These are phyloP conservation scores for Ormosia emarginata DNA, from an alignment of 306 rosid species.

Conservation along the genomic window DNA sequence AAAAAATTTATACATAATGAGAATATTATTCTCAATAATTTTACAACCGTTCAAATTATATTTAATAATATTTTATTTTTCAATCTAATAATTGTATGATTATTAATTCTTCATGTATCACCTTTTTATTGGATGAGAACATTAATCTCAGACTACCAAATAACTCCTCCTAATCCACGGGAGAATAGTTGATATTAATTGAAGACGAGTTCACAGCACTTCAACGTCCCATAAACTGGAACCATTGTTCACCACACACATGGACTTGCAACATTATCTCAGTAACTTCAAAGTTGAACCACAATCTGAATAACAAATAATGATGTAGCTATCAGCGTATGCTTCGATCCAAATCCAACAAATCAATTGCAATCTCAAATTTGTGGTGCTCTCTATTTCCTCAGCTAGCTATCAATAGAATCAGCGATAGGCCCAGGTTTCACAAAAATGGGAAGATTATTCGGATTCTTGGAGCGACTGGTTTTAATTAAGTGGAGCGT, in stretches of 20 bases:
- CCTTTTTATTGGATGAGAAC: too few species aligned
- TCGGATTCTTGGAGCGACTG: constrained; percentile 21
- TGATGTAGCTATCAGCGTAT: background rate
- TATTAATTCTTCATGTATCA: too few species aligned
- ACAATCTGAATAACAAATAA: background rate
- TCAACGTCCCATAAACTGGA: constrained; percentile 10
- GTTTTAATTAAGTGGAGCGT: constrained; percentile 8
- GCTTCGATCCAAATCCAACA: constrained; percentile 7
- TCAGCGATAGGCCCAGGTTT: background rate
- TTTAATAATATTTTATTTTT: too few species aligned
- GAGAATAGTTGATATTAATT: background rate
- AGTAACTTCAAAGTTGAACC: constrained; percentile 7
- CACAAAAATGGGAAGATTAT: background rate
- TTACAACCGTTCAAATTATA: too few species aligned
- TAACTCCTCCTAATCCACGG: background rate
- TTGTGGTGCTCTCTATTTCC: constrained; percentile 3
- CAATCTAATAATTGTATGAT: too few species aligned
- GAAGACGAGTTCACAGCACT: background rate
- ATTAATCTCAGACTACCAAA: too few species aligned
- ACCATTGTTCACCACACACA: constrained; percentile 5
- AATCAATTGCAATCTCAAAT: background rate
- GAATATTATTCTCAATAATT: too few species aligned
- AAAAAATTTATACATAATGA: too few species aligned
- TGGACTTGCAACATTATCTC: background rate
- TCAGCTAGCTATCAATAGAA: background rate